Base-by-base conservation (phyloP, 192 early-diverging fungal species). In the Dimargaris cristalligena region DNA sequence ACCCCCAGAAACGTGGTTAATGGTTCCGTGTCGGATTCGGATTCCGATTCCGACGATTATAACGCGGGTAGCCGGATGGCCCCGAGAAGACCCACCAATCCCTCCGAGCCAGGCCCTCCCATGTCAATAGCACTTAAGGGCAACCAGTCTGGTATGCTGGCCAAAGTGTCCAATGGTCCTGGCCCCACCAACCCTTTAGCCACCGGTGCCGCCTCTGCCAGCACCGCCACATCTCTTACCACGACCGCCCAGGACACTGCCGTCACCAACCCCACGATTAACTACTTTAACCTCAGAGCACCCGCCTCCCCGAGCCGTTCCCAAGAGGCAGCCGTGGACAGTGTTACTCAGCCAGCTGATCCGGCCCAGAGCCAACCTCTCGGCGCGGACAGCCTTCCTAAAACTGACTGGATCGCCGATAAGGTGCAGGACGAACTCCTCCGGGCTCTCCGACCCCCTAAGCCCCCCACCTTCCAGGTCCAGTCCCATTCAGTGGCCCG, bases 401-500 rank as follows among this genome's bases (percentile, higher is more conserved):
- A 52, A 28, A 3, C 29, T 14, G 51, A 23, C 29, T 2, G 23
- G 22, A 14, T 18, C 2, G 1, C 51, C 3, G 23, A 3, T 14
- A 18, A 28, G 14, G 23, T 52, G 26, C 29, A 14, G n/a, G n/a
- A n/a, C 18, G 51, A 28, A 28, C 51, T 14, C 9, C 16, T 28
- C 29, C 29, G 22, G 51, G 14, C 22, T 14, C 26, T 25, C 52
- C 52, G 41, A 1, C 55, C 51, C 3, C 33, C 55, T n/a, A 13
- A 10, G 29, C 31, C 16, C 20, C 9, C 54, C 54, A 13, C 20
- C 23, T 56, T 34, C 54, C 3, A 9, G 1, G 29, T 56, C 32
- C 16, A 16, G 20, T 52, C 50, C 1, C 50, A 52, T 8, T 18
- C 23, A 2, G 54, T 34, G 32, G 64, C 69, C 23, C 66, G 70